Conservation (phyloP, 1,139 yeast species). For the Maudiozyma humilis region DNA sequence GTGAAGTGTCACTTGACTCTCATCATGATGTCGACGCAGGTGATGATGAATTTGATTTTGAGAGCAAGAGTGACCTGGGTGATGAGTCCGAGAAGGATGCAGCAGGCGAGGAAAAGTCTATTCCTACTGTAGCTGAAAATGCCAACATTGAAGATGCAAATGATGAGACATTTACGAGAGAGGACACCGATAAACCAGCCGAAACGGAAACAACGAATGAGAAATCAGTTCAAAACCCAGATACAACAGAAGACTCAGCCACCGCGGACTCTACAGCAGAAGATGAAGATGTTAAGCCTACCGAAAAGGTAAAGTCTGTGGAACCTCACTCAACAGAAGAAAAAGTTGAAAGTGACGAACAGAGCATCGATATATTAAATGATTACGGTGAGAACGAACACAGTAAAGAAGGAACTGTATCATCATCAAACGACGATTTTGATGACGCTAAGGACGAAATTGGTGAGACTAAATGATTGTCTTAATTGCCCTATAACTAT, state of each 20-base stretch:
- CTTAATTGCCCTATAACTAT: not conserved
- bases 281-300: not conserved
- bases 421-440: constrained; percentile 9
- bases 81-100: not conserved
- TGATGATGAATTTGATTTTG: constrained; percentile 5
- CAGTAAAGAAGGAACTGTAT: constrained; percentile 3
- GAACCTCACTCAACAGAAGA: too few species aligned
- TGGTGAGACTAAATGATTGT: not conserved
- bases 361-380: constrained; percentile 10
- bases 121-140: not conserved
- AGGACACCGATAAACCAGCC: not conserved
- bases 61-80: constrained; percentile 2
- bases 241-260: not conserved
- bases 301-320: not conserved
- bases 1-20: constrained; percentile 4
- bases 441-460: constrained; percentile 16
- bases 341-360: constrained; percentile 1
- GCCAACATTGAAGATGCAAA: not conserved
- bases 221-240: not conserved
- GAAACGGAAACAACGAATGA: too few species aligned
- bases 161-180: constrained; percentile 4
- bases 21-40: not conserved
- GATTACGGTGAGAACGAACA: constrained; percentile 5
- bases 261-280: not conserved
- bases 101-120: not conserved